Base-by-base conservation (phyloP, 1,284 basidiomycete species). In the Naganishia liquefaciens region DNA sequence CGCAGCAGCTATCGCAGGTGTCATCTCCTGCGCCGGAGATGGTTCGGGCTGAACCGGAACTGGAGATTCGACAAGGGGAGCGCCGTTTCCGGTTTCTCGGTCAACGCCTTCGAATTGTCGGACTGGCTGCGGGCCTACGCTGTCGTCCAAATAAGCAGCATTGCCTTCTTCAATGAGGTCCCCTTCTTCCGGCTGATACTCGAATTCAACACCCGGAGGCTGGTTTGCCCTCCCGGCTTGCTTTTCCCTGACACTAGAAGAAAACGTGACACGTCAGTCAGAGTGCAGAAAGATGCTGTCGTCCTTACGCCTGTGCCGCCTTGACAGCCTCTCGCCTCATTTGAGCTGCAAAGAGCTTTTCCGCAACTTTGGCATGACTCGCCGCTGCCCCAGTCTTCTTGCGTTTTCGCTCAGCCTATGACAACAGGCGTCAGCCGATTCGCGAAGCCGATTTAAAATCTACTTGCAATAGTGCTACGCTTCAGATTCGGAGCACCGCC, bases 321-420 rank as follows among this genome's bases (percentile, higher is more conserved):
- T 85, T 86, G 64, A 99, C 79, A 30, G 96, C 96, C 69, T 93
- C 92, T 30, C 90, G 84, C 70, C 96, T 84, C 85, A 99, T 83
- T 72, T 97, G 93, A 6, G 95, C 95, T 5, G 93, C 91, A 25
- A 99, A 85, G 44, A 99, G 83, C 76, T 88, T 89, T 79, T 98
- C 92, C 0, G 95, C 93, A 46, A 93, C 82, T 76, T 88, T 89
- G 23, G 83, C 85, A 78, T 94, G 90, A 72, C 86, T 93, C 2
- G 86, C 83, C 19, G 88, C 89, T 7, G 92, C 93, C 2, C 93
- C 93, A 55, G 82, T 85, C 82, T 93, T 96, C 81, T 91, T 90
- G 74, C 85, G 86, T 82, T 87, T 93, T 53, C 93, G 82, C 70
- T 93, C 91, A 33, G 84, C 85, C 92, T 95, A 65, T 0, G 30